Evolutionary conservation across 352 stramenopile genomes (phyloP).

Genomic region (Phytophthora cactorum): DNA sequence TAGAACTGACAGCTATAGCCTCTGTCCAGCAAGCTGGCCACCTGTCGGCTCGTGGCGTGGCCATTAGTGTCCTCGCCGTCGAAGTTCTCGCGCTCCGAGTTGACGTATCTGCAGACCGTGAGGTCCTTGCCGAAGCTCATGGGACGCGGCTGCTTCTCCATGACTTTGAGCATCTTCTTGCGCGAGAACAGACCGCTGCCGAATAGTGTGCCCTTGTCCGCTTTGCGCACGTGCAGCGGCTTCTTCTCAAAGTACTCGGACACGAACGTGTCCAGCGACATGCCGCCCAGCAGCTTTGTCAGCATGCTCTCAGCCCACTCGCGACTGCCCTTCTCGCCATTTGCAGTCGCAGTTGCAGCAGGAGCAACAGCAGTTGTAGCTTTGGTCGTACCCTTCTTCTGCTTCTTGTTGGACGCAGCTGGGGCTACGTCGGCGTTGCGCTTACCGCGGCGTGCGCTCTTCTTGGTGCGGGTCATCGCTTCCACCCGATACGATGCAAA

Average conservation of each 20-base stretch:
- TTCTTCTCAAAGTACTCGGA: conserved; percentile 88
- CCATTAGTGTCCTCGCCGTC: conserved; percentile 58
- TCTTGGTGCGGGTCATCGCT: conserved; percentile 58
- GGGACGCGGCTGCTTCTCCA: conserved; percentile 48
- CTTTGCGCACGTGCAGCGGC: conserved; percentile 68
- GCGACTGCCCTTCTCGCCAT: conserved; percentile 24
- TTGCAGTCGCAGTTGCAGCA: conserved; percentile 1
- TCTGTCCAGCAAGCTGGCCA: conserved; percentile 65
- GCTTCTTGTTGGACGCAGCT: conserved; percentile 48
- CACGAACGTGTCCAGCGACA: conserved; percentile 68
- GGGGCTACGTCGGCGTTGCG: conserved; percentile 35
- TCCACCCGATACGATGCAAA: conserved; percentile 5
- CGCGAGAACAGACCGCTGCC: conserved; percentile 67
- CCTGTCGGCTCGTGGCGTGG: conserved; percentile 56
- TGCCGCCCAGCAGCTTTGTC: conserved; percentile 65
- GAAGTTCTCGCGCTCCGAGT: conserved; percentile 73
- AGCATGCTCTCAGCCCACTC: conserved; percentile 42
- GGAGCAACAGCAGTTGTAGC: not conserved
- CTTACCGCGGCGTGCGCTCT: conserved; percentile 49
- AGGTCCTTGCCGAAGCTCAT: conserved; percentile 73
- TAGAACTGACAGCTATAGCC: conserved; percentile 91
- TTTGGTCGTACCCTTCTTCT: conserved; percentile 31
- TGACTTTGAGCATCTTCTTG: conserved; percentile 68
- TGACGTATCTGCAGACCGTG: conserved; percentile 79
- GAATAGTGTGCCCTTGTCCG: conserved; percentile 65